A percentile compares a stretch with the other conserved stretches of the same genome.
Evolutionary conservation across 1,284 basidiomycete genomes (phyloP).

Genomic region (Trichosporon sp.): DNA sequence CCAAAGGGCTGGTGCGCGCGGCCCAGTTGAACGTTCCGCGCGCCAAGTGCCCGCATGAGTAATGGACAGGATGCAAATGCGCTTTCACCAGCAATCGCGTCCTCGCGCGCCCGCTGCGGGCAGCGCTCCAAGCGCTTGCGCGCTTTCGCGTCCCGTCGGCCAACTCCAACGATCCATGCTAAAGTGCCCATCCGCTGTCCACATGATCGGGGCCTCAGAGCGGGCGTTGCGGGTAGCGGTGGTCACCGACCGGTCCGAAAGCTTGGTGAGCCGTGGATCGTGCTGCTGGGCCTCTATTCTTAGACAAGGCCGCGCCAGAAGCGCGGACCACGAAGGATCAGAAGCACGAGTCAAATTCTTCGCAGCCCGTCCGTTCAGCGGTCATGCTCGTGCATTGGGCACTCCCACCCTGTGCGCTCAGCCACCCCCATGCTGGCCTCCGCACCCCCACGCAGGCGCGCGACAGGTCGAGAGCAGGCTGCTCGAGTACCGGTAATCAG

Average conservation of each 20-base stretch:
- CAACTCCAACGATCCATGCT: not conserved
- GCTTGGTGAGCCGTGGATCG: not conserved
- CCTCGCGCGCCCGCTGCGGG: not conserved
- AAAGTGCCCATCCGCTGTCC: not conserved
- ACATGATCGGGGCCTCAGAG: not conserved
- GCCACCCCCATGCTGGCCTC: not conserved
- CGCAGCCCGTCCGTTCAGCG: not conserved
- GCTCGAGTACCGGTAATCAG: not conserved
- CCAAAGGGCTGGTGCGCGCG: not conserved
- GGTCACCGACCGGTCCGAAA: not conserved
- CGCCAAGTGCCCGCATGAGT: not conserved
- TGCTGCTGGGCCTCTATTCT: not conserved
- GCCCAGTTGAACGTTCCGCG: not conserved
- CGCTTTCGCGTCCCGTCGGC: not conserved
- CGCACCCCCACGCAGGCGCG: not conserved
- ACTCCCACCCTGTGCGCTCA: not conserved
- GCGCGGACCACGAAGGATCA: not conserved
- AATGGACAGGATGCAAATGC: not conserved
- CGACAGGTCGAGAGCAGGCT: not conserved
- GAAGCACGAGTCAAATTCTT: not conserved
- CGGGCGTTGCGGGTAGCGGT: not conserved
- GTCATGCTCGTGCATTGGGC: not conserved
- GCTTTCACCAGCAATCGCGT: not conserved
- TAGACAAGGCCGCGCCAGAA: not conserved
- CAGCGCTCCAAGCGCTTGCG: not conserved